Base-by-base conservation (phyloP, 208 protist species). In the Leishmania guyanensis region DNA sequence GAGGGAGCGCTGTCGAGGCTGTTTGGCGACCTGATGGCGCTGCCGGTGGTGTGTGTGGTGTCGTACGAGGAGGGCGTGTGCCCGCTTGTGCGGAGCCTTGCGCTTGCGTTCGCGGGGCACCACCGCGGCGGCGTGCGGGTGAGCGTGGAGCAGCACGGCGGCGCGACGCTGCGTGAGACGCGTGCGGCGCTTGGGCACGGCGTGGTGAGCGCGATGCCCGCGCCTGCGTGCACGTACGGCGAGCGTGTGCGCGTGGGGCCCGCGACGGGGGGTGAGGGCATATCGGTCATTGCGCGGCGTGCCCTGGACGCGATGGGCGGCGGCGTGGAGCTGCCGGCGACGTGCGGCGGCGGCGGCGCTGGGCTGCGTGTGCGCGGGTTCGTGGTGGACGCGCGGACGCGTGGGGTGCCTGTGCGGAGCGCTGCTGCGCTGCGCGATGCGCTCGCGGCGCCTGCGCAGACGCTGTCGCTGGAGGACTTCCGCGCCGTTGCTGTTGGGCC, bases 381-480 rank as follows among this genome's bases (percentile, higher is more conserved):
- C 53, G 86, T 85, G 53, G 78, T 86, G 60, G 86, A 85, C 36
- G 86, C 79, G 20, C 86, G 74, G 62, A 82, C 84, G 65, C 77
- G 65, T 2, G 39, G 66, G 3, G n/a, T 36, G 36, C 80, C 84
- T 3, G 50, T 80, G 51, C 48, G 56, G n/a, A 43, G 46, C 20
- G 69, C 60, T 4, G 5, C n/a, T 5, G 56, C 54, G 12, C 5
- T 82, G 14, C 51, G 62, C 33, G 69, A 70, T 17, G 90, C 84
- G 43, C 80, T 90, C 33, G 54, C 79, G 54, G 78, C 83, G 79
- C 87, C 82, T 75, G 87, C 82, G 79, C 87, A 93, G 84, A 86
- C 86, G 75, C 77, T 91, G 5, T 84, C 90, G 74, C 83, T 93
- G 81, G 90, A 91, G 83, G 90, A 93, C 84, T 88, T 90, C 77